Conservation (phyloP, 2,329 filamentous ascomycete species). For the Phaeosphaeriaceae sp. region DNA sequence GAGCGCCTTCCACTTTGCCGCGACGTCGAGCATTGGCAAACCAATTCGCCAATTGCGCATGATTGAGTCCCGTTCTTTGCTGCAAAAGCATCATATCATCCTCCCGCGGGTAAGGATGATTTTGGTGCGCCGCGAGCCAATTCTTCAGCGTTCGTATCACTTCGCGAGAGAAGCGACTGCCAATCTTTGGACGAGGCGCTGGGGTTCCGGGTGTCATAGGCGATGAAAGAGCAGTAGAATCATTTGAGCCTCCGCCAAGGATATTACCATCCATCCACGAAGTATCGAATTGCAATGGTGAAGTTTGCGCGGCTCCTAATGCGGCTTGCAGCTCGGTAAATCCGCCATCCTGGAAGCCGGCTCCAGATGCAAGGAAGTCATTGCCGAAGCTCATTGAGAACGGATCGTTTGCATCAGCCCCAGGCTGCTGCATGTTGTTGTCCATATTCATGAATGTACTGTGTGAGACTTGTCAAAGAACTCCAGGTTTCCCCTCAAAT, state of each 20-base stretch:
- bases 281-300: slow-evolving; percentile 4
- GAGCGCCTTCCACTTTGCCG: slow-evolving; percentile 22
- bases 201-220: slow-evolving; percentile 14
- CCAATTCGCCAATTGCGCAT: slow-evolving; percentile 35
- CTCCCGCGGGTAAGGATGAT: slow-evolving; percentile 31
- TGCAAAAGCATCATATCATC: slow-evolving; percentile 27
- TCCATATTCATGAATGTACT: background rate
- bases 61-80: slow-evolving; percentile 30
- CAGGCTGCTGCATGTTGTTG: background rate
- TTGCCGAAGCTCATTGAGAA: background rate
- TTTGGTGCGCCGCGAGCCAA: slow-evolving; percentile 30
- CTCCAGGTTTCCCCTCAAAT: background rate
- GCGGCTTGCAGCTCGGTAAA: slow-evolving; percentile 8
- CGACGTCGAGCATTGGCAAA: slow-evolving; percentile 38
- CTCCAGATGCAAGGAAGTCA: background rate
- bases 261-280: slow-evolving; percentile 7
- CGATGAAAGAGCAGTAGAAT: slow-evolving; percentile 19
- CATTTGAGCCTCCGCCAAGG: slow-evolving; percentile 10
- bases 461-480: background rate
- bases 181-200: slow-evolving; percentile 19
- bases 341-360: background rate
- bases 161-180: slow-evolving; percentile 31
- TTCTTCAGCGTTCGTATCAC: slow-evolving; percentile 31
- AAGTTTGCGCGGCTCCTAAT: slow-evolving; percentile 8
- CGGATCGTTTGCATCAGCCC: background rate